phyloP scores from a whole-genome alignment of 2,329 filamentous ascomycete genomes.

The Calonectria leucothoes region DNA sequence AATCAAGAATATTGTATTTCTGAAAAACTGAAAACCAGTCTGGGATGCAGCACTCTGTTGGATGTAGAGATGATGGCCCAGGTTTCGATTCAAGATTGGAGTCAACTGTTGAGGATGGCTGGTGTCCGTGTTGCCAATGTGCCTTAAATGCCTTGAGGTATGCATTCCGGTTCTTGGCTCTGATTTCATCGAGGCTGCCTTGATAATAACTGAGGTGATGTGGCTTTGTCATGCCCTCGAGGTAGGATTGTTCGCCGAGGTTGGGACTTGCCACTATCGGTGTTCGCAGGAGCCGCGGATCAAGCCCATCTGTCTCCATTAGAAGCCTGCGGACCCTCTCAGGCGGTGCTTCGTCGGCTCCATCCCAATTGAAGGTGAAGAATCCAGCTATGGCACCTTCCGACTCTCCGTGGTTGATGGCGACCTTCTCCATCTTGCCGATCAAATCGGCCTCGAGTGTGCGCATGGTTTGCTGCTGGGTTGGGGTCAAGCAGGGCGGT shows the following conservation, averaged over 20 bases:
- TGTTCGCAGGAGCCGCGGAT: slow-evolving; percentile 1
- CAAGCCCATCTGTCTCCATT: slow-evolving; percentile 14
- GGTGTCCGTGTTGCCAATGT: slow-evolving; percentile 21
- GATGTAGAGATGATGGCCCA: neutral
- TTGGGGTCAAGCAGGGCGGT: slow-evolving; percentile 7
- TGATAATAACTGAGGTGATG: slow-evolving; percentile 2
- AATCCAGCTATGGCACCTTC: slow-evolving; percentile 34
- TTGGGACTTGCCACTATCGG: neutral
- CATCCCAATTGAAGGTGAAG: slow-evolving; percentile 30
- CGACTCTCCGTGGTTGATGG: slow-evolving; percentile 27
- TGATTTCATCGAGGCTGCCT: slow-evolving; percentile 5
- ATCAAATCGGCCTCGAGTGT: slow-evolving; percentile 20
- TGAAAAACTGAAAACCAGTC: slow-evolving; percentile 34
- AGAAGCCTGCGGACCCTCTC: slow-evolving; percentile 27
- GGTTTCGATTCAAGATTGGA: neutral
- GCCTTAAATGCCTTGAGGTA: slow-evolving; percentile 14
- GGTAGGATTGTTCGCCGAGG: neutral
- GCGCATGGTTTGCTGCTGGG: slow-evolving; percentile 15
- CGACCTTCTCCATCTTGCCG: slow-evolving; percentile 20
- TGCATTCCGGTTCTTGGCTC: slow-evolving; percentile 17
- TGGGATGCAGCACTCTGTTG: slow-evolving; percentile 12
- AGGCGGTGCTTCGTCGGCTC: slow-evolving; percentile 23
- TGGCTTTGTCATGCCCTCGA: slow-evolving; percentile 1
- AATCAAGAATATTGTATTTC: slow-evolving; percentile 22
- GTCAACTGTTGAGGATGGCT: neutral